phyloP scores from a whole-genome alignment of 2,329 filamentous ascomycete species.

The Aspergillus phoenicis region DNA sequence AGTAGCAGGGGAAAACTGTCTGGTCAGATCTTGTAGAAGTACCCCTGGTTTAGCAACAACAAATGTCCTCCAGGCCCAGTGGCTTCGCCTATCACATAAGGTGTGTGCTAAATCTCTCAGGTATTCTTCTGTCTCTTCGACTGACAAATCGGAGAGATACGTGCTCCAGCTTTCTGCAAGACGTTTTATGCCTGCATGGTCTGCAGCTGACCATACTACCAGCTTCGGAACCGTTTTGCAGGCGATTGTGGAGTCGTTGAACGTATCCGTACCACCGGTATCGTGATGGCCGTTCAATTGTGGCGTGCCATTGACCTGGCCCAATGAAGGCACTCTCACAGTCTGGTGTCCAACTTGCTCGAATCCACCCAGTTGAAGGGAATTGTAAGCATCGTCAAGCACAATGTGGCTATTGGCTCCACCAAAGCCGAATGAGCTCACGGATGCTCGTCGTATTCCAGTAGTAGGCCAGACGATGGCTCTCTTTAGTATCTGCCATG shows the following conservation, averaged over 20 bases:
- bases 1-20: neutral
- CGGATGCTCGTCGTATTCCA: slow-evolving; percentile 21
- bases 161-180: slow-evolving; percentile 6
- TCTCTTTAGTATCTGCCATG: slow-evolving; percentile 13
- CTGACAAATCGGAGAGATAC: neutral
- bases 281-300: neutral
- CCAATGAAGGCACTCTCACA: neutral
- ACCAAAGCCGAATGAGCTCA: slow-evolving; percentile 32
- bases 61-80: slow-evolving; percentile 1
- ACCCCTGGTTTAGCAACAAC: neutral
- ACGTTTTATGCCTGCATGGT: slow-evolving; percentile 15
- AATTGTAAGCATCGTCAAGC: slow-evolving; percentile 25
- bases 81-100: slow-evolving; percentile 6
- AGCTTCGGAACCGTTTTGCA: neutral
- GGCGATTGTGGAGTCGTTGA: too few relatives aligned
- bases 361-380: neutral
- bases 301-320: neutral
- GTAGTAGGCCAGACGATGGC: slow-evolving; percentile 22
- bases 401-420: slow-evolving; percentile 31
- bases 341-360: neutral
- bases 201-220: slow-evolving; percentile 16
- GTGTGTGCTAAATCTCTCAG: slow-evolving; percentile 8
- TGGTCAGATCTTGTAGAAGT: neutral
- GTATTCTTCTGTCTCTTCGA: neutral
- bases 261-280: too few relatives aligned